Base-by-base conservation (phyloP, 345 rosid species). In the Eucalyptus lansdowneana region DNA sequence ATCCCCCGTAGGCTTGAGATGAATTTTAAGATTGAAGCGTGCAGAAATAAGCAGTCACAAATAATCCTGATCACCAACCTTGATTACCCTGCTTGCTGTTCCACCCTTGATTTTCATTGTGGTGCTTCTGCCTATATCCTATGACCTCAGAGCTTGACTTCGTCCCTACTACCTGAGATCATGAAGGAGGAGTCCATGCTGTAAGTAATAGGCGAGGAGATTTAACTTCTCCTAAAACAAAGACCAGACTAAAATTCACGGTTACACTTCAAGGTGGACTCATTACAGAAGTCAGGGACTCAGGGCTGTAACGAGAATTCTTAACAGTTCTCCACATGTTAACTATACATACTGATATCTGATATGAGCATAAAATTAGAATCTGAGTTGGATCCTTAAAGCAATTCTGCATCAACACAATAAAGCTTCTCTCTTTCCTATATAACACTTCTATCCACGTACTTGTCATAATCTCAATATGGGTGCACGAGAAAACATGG, bases 121-220 rank as follows among this genome's bases (percentile, higher is more conserved):
- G 45, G 86, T 92, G 94, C 87, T 94, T 93, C 87, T 91, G 93
- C 92, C 93, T 90, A 80, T 94, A 87, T 89, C 93, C 95, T n/a
- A 34, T 67, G 80, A 86, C 90, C 90, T 92, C 93, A 51, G 96
- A 90, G 93, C 90, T 89, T 53, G 93, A 89, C 89, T 90, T 95
- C 93, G 89, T 93, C 90, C 92, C 91, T 89, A 60, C 87, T 88
- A 62, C 95, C 99, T 97, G 94, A 67, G 90, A 42, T 62, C 49
- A 21, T 34, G 49, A 86, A 22, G 29, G n/a, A 54, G 89, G 42
- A 69, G 11, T 76, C 29, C 47, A 34, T 21, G 25, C 67, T 7
- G 3, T 44, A 34, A 69, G 80, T 69, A 34, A 69, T 31, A 69
- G 80, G 80, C 21, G 24, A 76, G 47, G 83, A 76, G 14, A 37